Evolutionary conservation across 1,284 basidiomycete genomes (phyloP).

Genomic region (Exobasidium rhododendri): DNA sequence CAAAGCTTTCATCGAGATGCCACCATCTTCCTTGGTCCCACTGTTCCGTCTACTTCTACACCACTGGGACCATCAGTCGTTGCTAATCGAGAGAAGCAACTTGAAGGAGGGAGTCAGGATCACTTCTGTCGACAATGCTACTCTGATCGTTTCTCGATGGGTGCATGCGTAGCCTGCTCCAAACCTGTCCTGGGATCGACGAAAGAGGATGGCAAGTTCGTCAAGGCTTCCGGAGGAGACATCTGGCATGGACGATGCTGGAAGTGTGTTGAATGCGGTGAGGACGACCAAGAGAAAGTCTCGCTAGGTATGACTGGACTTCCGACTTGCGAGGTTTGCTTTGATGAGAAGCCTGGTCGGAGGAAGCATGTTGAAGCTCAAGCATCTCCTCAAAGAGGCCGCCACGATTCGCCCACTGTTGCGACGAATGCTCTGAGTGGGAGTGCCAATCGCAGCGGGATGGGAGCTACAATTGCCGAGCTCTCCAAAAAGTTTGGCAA

Average conservation of each 20-base stretch:
- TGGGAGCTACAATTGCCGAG: conserved; percentile 43
- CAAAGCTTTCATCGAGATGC: conserved; percentile 37
- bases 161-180: conserved; percentile 25
- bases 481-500: conserved; percentile 25
- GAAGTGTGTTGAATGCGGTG: conserved; percentile 28
- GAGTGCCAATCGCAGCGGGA: conserved; percentile 8
- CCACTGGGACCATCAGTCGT: not conserved
- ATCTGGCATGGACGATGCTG: conserved; percentile 44
- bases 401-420: not conserved
- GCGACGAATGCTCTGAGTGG: conserved; percentile 11
- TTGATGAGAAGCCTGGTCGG: conserved; percentile 17
- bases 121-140: conserved; percentile 37
- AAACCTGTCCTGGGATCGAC: conserved; percentile 35
- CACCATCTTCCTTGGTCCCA: conserved; percentile 39
- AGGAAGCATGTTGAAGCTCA: not conserved
- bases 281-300: conserved; percentile 8
- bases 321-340: conserved; percentile 37
- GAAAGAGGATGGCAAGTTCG: conserved; percentile 41
- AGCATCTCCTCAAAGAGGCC: not conserved
- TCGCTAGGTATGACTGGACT: conserved; percentile 37
- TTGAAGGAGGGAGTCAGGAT: not conserved
- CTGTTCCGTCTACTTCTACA: conserved; percentile 4
- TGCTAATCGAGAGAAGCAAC: not conserved
- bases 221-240: conserved; percentile 23
- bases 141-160: conserved; percentile 28